Base-by-base conservation (phyloP, 1,284 basidiomycete species). In the Sphagnurus paluster region DNA sequence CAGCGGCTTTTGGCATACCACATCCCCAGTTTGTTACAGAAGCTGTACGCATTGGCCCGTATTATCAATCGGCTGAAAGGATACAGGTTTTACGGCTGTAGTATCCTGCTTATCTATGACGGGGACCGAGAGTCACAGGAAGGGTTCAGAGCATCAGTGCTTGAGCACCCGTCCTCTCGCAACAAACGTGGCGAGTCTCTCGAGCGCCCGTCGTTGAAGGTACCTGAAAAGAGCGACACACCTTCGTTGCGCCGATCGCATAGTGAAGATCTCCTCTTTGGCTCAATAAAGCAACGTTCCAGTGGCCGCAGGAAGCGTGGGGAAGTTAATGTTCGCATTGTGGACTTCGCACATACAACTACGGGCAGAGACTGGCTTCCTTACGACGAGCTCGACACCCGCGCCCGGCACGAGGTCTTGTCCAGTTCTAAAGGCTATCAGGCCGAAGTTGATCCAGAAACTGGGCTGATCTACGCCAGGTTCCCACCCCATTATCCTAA, bases 291-390 rank as follows among this genome's bases (percentile, higher is more conserved):
- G 1, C 81, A 81, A 61, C 80, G 81, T 28, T 76, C 77, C 20
- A 73, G 70, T 44, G 75, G 75, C 17, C 79, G 77, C 46, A 77
- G 81, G 38, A 85, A 84, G 60, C 83, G 91, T 17, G 97, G 97
- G 32, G 93, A 97, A 66, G 82, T 99, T 49, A 93, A 92, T 60
- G 90, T 99, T 54, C 90, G 95, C 21, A 85, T 99, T 46, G 97
- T 99, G 49, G 96, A 99, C 68, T 99, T 99, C 71, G 97, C 96
- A 5, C 96, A 98, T 66, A 98, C 96, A 49, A 98, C 95, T 6
- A 98, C 95, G 0, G 96, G 96, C 5, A 77, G 79, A 36, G 97
- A 99, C 66, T 98, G 93, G 78, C 65, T 90, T 44, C 81, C 85
- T 13, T 77, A 76, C 57, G 77, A 84, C 2, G 65, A 75, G 3